Conservation (phyloP, 208 protist species). For the Herpetomonas muscarum region DNA sequence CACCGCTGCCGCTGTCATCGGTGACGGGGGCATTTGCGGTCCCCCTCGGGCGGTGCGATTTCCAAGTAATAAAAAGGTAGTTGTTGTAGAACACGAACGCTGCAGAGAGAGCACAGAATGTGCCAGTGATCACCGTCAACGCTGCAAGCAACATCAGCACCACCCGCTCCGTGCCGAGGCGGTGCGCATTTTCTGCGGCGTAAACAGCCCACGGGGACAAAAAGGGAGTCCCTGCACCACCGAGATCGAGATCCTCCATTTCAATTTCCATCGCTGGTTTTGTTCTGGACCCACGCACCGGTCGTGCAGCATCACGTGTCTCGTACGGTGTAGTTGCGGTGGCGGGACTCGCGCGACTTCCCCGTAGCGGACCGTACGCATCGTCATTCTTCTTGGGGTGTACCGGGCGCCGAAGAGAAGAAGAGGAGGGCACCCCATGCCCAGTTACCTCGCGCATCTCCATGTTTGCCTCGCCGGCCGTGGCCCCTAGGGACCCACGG, state of each 20-base stretch:
- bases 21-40: too few species aligned
- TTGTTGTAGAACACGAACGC: neutral
- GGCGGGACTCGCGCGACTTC: too few species aligned
- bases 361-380: neutral
- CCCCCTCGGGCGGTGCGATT: neutral
- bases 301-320: too few species aligned
- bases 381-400: conserved; percentile 2
- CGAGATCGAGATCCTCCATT: too few species aligned
- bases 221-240: too few species aligned
- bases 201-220: neutral
- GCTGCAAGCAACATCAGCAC: neutral
- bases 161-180: conserved; percentile 1
- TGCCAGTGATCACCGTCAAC: neutral
- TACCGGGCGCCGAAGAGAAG: too few species aligned
- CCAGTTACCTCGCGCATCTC: neutral
- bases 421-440: too few species aligned
- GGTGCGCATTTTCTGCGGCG: neutral
- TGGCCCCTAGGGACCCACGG: too few species aligned
- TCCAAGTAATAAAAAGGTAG: neutral
- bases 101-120: neutral
- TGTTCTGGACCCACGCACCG: too few species aligned
- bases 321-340: too few species aligned
- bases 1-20: neutral
- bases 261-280: too few species aligned
- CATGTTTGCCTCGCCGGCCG: neutral